Conservation (phyloP, 2,329 filamentous ascomycete genomes). For the Alternaria gaisen region DNA sequence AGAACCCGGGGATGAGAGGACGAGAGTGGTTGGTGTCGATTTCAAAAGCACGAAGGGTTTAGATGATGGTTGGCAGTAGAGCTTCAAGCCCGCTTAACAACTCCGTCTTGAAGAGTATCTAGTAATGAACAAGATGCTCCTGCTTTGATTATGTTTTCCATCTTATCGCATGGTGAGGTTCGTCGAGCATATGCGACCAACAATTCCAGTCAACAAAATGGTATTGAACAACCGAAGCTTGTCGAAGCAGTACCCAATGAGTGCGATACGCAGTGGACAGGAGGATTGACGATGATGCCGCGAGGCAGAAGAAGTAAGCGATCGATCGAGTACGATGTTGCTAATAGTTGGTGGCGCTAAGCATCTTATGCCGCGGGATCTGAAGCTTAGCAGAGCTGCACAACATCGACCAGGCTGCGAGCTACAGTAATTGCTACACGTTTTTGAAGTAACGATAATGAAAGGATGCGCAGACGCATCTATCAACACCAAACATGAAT, state of each 20-base stretch:
- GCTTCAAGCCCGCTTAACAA: neutral
- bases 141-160: neutral
- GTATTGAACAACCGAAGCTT: neutral
- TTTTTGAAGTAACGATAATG: neutral
- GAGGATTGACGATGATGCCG: neutral
- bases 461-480: neutral
- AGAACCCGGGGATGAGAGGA: neutral
- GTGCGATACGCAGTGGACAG: neutral
- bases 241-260: neutral
- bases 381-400: slow-evolving; percentile 12
- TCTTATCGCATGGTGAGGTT: neutral
- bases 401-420: neutral
- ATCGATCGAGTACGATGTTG: slow-evolving; percentile 14
- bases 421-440: neutral
- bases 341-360: slow-evolving; percentile 13
- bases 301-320: slow-evolving; percentile 7
- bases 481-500: neutral
- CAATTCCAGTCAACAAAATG: neutral
- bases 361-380: slow-evolving; percentile 12
- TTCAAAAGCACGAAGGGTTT: neutral
- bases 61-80: neutral
- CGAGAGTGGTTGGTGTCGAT: neutral
- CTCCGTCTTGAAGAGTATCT: neutral
- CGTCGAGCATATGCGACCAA: neutral
- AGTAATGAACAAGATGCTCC: neutral